These are phyloP conservation scores for Hymenoscyphus salicellus DNA, from an alignment of 2,329 filamentous ascomycete species.

Conservation along the genomic window DNA sequence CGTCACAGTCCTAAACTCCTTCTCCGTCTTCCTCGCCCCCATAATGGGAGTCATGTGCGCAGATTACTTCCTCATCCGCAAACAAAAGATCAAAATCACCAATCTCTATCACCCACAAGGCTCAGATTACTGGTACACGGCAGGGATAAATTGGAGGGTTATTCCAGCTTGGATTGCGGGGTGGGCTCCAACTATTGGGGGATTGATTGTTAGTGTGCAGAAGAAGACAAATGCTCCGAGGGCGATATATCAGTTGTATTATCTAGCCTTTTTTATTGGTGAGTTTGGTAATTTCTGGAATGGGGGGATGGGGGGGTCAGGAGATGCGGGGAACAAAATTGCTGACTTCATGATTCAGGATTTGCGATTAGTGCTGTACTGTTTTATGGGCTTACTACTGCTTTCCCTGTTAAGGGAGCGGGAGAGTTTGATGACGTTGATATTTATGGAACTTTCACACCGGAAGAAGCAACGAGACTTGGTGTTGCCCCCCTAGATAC, in stretches of 20 bases:
- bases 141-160: neutral
- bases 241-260: neutral
- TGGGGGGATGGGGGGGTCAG: too few relatives aligned
- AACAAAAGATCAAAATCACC: neutral
- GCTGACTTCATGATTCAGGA: too few relatives aligned
- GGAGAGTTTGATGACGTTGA: neutral
- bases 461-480: neutral
- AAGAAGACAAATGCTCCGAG: neutral
- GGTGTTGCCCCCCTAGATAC: neutral
- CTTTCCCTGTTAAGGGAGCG: neutral
- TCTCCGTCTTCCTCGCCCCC: neutral
- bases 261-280: neutral
- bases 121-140: neutral
- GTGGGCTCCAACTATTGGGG: neutral
- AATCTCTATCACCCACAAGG: neutral
- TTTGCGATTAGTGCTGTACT: neutral
- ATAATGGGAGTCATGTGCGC: slow-evolving; percentile 1
- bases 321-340: too few relatives aligned
- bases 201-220: neutral
- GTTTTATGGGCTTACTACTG: neutral
- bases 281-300: neutral
- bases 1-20: neutral
- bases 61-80: neutral
- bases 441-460: neutral
- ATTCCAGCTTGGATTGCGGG: neutral